Percentiles rank a stretch among this genome's conserved stretches.
Conservation (phyloP, 495 filamentous ascomycete species). For the Penicillium cinerascens region DNA sequence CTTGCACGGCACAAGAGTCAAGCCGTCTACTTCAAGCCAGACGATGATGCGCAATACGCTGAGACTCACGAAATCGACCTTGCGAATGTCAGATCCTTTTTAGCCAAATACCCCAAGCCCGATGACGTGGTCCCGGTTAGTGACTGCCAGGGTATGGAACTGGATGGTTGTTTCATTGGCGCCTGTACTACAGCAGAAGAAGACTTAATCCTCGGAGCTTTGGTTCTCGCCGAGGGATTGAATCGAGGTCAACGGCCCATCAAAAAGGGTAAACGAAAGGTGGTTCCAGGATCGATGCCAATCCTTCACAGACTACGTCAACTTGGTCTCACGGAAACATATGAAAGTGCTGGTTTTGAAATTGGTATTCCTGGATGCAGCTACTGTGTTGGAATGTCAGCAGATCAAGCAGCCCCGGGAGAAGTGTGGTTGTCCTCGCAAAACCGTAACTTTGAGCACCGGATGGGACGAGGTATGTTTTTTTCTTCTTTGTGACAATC, state of each 20-base stretch:
- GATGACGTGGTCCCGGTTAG: conserved; percentile 44
- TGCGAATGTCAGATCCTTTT: conserved; percentile 28
- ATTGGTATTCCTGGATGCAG: conserved; percentile 43
- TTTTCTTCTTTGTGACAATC: too few species aligned
- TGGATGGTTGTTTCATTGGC: conserved; percentile 50
- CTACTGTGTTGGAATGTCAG: conserved; percentile 46
- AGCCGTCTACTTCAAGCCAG: conserved; percentile 34
- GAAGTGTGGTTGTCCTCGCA: conserved; percentile 47
- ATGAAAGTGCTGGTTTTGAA: conserved; percentile 39
- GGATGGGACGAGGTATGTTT: conserved; percentile 48
- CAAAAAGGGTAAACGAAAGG: conserved; percentile 32
- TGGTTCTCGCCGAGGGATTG: conserved; percentile 39
- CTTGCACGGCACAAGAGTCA: conserved; percentile 27
- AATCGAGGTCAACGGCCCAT: conserved; percentile 27
- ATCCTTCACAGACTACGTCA: conserved; percentile 33
- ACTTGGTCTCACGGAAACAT: conserved; percentile 34
- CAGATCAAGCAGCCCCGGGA: conserved; percentile 36
- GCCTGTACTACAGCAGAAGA: conserved; percentile 49
- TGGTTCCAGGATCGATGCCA: conserved; percentile 37
- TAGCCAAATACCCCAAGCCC: conserved; percentile 42
- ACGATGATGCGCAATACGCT: conserved; percentile 38
- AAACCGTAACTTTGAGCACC: conserved; percentile 47
- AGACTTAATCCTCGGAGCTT: conserved; percentile 39
- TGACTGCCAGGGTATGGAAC: conserved; percentile 21
- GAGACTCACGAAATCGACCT: conserved; percentile 37